These are phyloP conservation scores for Clarkia xantiana DNA, from an alignment of 345 rosid genomes.

Conservation along the genomic window DNA sequence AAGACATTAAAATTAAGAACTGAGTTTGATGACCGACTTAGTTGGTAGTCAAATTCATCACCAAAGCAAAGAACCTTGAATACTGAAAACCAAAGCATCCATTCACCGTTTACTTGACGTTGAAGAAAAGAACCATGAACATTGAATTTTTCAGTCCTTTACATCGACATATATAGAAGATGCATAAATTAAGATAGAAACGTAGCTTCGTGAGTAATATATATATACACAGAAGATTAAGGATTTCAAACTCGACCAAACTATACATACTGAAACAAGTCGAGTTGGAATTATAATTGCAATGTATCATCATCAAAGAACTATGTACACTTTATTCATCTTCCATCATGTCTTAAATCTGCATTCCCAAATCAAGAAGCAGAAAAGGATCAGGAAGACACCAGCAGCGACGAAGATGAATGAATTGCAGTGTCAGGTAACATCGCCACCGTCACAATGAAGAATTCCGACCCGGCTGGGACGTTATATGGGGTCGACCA, in stretches of 20 bases:
- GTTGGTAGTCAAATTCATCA: too few relatives aligned
- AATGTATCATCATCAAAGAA: too few relatives aligned
- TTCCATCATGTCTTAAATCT: conserved; percentile 69
- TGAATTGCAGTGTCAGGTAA: conserved; percentile 73
- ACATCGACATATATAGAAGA: too few relatives aligned
- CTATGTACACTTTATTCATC: conserved; percentile 39
- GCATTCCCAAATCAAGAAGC: conserved; percentile 21
- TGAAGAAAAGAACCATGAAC: too few relatives aligned
- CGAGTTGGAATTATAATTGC: not conserved
- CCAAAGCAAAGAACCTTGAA: too few relatives aligned
- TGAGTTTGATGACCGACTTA: too few relatives aligned
- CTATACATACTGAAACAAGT: conserved; percentile 17
- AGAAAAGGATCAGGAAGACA: conserved; percentile 72
- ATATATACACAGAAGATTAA: not conserved
- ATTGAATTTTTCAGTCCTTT: too few relatives aligned
- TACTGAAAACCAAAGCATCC: too few relatives aligned
- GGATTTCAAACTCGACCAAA: not conserved
- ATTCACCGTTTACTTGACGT: too few relatives aligned
- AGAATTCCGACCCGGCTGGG: conserved; percentile 78
- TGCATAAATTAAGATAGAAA: too few relatives aligned
- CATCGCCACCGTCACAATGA: conserved; percentile 93
- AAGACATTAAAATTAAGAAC: too few relatives aligned
- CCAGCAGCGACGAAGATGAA: conserved; percentile 14
- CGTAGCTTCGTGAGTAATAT: too few relatives aligned
- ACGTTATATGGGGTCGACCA: conserved; percentile 61